phyloP scores from a whole-genome alignment of 2,329 filamentous ascomycete species.

The Chrysoporthe deuterocubensis region DNA sequence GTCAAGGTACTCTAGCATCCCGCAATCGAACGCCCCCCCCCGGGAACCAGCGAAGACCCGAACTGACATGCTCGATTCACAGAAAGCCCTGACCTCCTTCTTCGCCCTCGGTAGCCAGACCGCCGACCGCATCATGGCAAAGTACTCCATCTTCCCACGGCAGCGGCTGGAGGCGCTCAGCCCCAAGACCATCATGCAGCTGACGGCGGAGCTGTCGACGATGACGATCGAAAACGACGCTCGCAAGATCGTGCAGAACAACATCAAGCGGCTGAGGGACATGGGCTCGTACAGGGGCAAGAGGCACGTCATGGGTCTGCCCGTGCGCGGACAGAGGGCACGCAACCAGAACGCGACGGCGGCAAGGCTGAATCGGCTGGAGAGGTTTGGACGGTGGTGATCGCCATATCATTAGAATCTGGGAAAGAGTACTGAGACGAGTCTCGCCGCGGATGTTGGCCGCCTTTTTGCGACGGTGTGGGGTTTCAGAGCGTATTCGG shows the following conservation, averaged over 20 bases:
- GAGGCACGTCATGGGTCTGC: slow-evolving; percentile 89
- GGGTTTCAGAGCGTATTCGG: background rate
- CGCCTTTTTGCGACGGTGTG: background rate
- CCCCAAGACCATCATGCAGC: slow-evolving; percentile 75
- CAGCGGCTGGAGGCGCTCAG: slow-evolving; percentile 77
- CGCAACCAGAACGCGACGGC: slow-evolving; percentile 70
- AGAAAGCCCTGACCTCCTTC: slow-evolving; percentile 81
- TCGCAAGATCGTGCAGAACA: slow-evolving; percentile 75
- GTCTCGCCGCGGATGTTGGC: background rate
- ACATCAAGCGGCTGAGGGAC: slow-evolving; percentile 84
- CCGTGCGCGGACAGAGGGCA: slow-evolving; percentile 88
- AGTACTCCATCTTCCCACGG: slow-evolving; percentile 83
- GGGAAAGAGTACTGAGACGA: background rate
- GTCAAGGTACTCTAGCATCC: slow-evolving; percentile 67
- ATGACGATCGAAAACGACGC: slow-evolving; percentile 96
- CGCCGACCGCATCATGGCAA: slow-evolving; percentile 79
- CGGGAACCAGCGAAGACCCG: slow-evolving; percentile 19
- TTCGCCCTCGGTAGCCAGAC: slow-evolving; percentile 78
- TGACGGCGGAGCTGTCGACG: slow-evolving; percentile 82
- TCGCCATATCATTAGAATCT: background rate
- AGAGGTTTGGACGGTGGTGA: slow-evolving; percentile 46
- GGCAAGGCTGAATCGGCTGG: slow-evolving; percentile 64
- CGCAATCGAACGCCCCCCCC: background rate
- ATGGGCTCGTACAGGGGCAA: slow-evolving; percentile 89
- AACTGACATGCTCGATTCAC: slow-evolving; percentile 17